Conservation (phyloP, 192 early-diverging fungal species). For the Linnemannia exigua region DNA sequence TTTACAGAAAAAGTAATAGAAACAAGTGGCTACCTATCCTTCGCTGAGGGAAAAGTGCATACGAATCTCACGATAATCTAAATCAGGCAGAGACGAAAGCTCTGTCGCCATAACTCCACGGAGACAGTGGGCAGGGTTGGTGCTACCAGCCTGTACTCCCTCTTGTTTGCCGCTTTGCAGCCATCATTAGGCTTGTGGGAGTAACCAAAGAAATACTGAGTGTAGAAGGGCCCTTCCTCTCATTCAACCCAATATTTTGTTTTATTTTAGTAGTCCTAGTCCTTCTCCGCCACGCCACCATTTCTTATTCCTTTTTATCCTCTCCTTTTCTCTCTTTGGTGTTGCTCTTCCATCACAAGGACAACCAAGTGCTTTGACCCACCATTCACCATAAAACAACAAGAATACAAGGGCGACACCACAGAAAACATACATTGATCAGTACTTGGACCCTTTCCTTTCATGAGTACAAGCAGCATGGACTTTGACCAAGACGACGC, state of each 20-base stretch:
- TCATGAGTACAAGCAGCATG: not conserved
- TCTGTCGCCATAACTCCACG: not conserved
- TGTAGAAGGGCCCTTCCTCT: constrained; percentile 52
- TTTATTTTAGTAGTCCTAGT: not conserved
- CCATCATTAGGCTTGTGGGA: not conserved
- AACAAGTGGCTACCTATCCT: constrained; percentile 48
- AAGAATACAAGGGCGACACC: not conserved
- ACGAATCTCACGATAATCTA: constrained; percentile 54
- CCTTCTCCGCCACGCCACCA: not conserved
- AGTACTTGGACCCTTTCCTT: not conserved
- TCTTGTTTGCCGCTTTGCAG: constrained; percentile 19
- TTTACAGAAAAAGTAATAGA: not conserved
- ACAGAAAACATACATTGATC: not conserved
- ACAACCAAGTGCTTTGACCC: no score
- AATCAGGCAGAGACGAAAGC: constrained; percentile 36
- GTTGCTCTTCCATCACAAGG: not conserved
- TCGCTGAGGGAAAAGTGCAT: constrained; percentile 60
- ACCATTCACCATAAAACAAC: not conserved
- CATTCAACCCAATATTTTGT: constrained; percentile 12
- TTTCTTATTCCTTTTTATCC: no score
- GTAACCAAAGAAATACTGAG: constrained; percentile 14
- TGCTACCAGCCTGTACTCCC: not conserved
- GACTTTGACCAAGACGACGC: not conserved
- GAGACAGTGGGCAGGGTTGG: constrained; percentile 13
- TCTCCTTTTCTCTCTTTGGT: not conserved